Percentiles rank a stretch among this genome's conserved stretches.
Evolutionary conservation across 106 monocot genomes (phyloP).

Genomic region (Dioscorea dumetorum): DNA sequence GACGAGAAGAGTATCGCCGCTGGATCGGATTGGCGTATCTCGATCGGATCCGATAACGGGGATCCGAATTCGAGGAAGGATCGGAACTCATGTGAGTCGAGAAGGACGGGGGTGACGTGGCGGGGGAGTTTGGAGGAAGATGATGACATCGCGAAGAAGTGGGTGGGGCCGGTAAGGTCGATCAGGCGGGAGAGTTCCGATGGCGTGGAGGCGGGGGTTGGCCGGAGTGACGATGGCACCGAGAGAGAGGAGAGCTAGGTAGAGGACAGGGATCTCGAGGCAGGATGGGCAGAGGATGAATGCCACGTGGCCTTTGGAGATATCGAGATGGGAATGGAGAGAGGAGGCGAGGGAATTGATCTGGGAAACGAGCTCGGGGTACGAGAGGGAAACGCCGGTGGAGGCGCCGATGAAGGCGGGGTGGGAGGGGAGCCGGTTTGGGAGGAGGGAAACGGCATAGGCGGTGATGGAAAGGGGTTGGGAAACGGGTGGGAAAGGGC

Average conservation of each 20-base stretch:
- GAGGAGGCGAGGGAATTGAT: slow-evolving; percentile 24
- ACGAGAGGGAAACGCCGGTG: slow-evolving; percentile 16
- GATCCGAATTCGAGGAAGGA: neutral
- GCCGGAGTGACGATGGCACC: slow-evolving; percentile 35
- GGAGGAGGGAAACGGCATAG: slow-evolving; percentile 28
- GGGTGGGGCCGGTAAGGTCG: slow-evolving; percentile 8
- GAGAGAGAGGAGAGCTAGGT: slow-evolving; percentile 35
- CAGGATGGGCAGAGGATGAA: slow-evolving; percentile 19
- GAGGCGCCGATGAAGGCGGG: slow-evolving; percentile 33
- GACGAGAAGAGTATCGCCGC: slow-evolving; percentile 47
- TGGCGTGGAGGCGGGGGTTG: slow-evolving; percentile 26
- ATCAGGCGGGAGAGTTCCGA: slow-evolving; percentile 20
- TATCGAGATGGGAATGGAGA: slow-evolving; percentile 9
- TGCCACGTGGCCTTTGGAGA: slow-evolving; percentile 35
- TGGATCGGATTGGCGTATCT: slow-evolving; percentile 26
- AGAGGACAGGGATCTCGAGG: slow-evolving; percentile 21
- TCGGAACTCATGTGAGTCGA: slow-evolving; percentile 31
- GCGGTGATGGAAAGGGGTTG: slow-evolving; percentile 28
- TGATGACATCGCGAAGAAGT: slow-evolving; percentile 15
- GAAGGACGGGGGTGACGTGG: slow-evolving; percentile 7
- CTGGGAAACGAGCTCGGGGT: slow-evolving; percentile 17
- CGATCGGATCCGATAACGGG: neutral
- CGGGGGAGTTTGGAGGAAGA: slow-evolving; percentile 20
- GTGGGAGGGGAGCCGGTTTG: slow-evolving; percentile 7
- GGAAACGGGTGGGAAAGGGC: slow-evolving; percentile 21